Conservation (phyloP, 2,329 filamentous ascomycete genomes). For the Neopestalotiopsis sp. region DNA sequence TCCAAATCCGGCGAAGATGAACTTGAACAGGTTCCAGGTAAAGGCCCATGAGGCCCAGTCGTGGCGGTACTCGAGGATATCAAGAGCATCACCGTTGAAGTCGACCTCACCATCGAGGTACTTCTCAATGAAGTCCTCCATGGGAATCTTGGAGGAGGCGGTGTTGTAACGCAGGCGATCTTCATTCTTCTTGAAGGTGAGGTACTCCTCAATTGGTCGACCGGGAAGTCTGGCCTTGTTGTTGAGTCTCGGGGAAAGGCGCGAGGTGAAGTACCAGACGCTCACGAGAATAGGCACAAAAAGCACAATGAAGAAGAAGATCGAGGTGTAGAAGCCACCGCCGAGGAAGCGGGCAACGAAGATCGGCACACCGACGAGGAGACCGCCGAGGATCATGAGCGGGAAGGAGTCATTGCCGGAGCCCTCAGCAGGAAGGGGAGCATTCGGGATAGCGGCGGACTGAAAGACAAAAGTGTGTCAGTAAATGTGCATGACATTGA, state of each 20-base stretch:
- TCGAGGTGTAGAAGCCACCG: conserved; percentile 80
- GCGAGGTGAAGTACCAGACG: conserved; percentile 81
- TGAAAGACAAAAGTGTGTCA: conserved; percentile 37
- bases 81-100: conserved; percentile 88
- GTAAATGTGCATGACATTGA: not conserved
- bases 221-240: conserved; percentile 86
- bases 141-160: conserved; percentile 70
- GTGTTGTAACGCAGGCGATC: conserved; percentile 52
- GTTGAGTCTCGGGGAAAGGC: conserved; percentile 82
- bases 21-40: conserved; percentile 80
- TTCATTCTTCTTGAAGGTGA: conserved; percentile 71
- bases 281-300: conserved; percentile 77
- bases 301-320: conserved; percentile 74
- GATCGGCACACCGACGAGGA: conserved; percentile 72
- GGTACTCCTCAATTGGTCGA: conserved; percentile 85
- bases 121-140: conserved; percentile 94
- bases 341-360: conserved; percentile 81
- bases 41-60: conserved; percentile 94
- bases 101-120: conserved; percentile 92
- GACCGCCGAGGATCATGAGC: conserved; percentile 73
- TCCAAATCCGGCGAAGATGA: conserved; percentile 82
- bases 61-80: conserved; percentile 87
- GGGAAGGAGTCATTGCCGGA: conserved; percentile 84
- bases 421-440: conserved; percentile 85
- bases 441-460: conserved; percentile 89